phyloP scores from a whole-genome alignment of 2,329 filamentous ascomycete genomes.

The Ciborinia camelliae region DNA sequence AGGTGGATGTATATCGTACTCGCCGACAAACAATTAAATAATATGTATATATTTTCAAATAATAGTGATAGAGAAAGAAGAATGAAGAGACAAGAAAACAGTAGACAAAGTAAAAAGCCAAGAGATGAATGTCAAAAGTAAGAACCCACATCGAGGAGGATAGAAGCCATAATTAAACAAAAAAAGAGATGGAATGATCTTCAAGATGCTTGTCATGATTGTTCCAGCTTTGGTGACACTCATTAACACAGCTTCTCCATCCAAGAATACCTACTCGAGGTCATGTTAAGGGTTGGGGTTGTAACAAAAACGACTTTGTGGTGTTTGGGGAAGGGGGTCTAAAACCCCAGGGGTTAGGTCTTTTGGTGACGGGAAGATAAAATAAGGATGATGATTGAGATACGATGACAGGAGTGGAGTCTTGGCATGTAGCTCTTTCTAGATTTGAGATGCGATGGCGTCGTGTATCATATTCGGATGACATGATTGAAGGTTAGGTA shows the following conservation, averaged over 20 bases:
- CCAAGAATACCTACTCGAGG: slow-evolving; percentile 6
- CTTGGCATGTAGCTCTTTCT: not conserved
- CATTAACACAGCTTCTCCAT: slow-evolving; percentile 14
- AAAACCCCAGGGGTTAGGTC: slow-evolving; percentile 1
- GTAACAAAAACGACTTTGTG: not conserved
- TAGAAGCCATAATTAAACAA: slow-evolving; percentile 31
- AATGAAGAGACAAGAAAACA: slow-evolving; percentile 16
- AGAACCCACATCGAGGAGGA: slow-evolving; percentile 18
- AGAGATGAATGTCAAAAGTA: slow-evolving; percentile 10
- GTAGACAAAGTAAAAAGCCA: slow-evolving; percentile 4
- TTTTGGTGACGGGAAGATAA: not conserved
- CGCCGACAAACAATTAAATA: slow-evolving; percentile 33
- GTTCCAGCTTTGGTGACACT: slow-evolving; percentile 2
- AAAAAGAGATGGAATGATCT: slow-evolving; percentile 26
- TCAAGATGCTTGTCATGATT: slow-evolving; percentile 15
- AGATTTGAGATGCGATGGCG: slow-evolving; percentile 7
- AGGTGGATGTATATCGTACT: slow-evolving; percentile 32
- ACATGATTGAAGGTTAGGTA: not conserved
- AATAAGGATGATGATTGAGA: slow-evolving; percentile 15
- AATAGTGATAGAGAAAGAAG: slow-evolving; percentile 10
- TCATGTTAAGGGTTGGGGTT: slow-evolving; percentile 14
- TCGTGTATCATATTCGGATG: slow-evolving; percentile 6
- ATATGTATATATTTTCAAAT: slow-evolving; percentile 5
- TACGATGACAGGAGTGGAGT: slow-evolving; percentile 12
- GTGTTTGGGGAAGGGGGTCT: slow-evolving; percentile 12